These are phyloP conservation scores for Epichloe glyceriae DNA, from an alignment of 2,329 filamentous ascomycete species.

Conservation along the genomic window DNA sequence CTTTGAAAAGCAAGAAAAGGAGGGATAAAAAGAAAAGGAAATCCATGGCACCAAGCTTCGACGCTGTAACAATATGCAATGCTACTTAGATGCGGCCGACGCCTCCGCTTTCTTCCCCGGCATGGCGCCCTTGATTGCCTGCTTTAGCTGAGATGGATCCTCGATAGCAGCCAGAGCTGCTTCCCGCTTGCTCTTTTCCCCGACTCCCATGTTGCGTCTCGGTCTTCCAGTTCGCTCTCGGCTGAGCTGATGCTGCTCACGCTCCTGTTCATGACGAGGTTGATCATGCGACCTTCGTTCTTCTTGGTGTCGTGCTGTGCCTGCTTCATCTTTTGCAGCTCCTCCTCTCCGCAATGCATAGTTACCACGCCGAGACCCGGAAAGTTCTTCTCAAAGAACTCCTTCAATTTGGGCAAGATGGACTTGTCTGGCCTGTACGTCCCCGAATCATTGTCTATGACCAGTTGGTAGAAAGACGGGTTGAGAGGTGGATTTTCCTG, in stretches of 20 bases:
- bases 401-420: constrained; percentile 56
- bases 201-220: constrained; percentile 27
- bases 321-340: constrained; percentile 61
- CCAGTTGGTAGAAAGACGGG: constrained; percentile 60
- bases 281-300: constrained; percentile 36
- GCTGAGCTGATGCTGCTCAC: constrained; percentile 38
- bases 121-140: constrained; percentile 16
- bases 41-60: not conserved
- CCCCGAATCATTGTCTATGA: constrained; percentile 91
- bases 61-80: not conserved
- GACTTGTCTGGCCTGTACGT: constrained; percentile 81
- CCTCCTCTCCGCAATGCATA: constrained; percentile 67
- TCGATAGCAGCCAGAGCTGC: constrained; percentile 36
- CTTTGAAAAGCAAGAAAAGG: no score
- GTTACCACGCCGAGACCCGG: constrained; percentile 62
- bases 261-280: constrained; percentile 45
- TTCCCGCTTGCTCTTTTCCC: constrained; percentile 38
- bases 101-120: constrained; percentile 12
- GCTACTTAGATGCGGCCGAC: not conserved
- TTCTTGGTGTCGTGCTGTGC: constrained; percentile 66
- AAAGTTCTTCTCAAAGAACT: constrained; percentile 60
- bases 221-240: constrained; percentile 36
- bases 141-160: constrained; percentile 33
- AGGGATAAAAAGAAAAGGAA: no score
- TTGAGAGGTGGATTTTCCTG: constrained; percentile 28